These are phyloP conservation scores for Solanum appendiculatum DNA, from an alignment of 257 asterid genomes.

Conservation along the genomic window DNA sequence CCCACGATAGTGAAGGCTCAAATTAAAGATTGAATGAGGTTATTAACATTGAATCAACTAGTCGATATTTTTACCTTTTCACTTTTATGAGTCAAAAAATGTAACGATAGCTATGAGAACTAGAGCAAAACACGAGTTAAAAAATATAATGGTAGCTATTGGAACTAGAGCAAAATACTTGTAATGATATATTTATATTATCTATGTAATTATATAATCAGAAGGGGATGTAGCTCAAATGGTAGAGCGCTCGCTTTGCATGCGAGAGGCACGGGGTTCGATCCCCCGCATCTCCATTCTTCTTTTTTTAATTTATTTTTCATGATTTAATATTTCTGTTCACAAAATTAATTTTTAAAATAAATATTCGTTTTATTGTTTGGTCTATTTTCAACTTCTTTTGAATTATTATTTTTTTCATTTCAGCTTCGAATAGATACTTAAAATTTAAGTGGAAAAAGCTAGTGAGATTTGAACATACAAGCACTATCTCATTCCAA, in stretches of 20 bases:
- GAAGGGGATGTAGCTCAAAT: constrained; percentile 92
- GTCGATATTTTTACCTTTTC: not conserved
- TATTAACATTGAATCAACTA: too few relatives aligned
- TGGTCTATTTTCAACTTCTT: not conserved
- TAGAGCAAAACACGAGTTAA: not conserved
- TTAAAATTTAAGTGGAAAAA: too few relatives aligned
- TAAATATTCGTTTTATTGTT: not conserved
- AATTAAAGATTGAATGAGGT: too few relatives aligned
- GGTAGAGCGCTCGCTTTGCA: constrained; percentile 99
- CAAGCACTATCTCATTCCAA: too few relatives aligned
- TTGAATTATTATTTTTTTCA: not conserved
- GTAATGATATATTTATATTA: too few relatives aligned
- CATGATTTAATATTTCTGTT: not conserved
- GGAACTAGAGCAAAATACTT: not conserved
- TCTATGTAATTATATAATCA: too few relatives aligned
- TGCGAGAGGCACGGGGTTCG: constrained; percentile 99
- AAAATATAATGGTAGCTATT: too few relatives aligned
- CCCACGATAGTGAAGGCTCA: too few relatives aligned
- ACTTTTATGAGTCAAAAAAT: not conserved
- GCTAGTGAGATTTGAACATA: too few relatives aligned
- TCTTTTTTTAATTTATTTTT: too few relatives aligned
- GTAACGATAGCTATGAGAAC: not conserved
- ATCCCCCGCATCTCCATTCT: constrained; percentile 76
- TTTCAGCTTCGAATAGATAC: not conserved
- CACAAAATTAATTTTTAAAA: too few relatives aligned